phyloP scores from a whole-genome alignment of 177 flowering plant genomes.

The Vitis hybrid region DNA sequence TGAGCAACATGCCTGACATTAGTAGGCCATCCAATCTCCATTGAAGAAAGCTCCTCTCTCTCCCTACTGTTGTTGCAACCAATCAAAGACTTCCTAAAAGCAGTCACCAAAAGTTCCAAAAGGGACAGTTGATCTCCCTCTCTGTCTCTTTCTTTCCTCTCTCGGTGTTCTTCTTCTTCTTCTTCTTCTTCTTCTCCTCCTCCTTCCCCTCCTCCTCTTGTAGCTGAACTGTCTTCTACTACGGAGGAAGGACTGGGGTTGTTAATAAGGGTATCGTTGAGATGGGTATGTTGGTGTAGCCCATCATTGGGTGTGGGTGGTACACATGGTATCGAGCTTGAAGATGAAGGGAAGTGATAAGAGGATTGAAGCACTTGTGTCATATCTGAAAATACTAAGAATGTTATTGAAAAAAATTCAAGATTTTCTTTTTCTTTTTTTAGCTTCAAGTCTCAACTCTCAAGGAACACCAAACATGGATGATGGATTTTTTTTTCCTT shows the following conservation, averaged over 20 bases:
- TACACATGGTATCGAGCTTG: conserved; percentile 41
- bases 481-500: conserved; percentile 9
- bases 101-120: conserved; percentile 41
- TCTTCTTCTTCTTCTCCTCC: conserved; percentile 17
- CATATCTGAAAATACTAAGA: conserved; percentile 22
- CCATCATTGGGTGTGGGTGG: conserved; percentile 32
- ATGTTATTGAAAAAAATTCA: background rate
- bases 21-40: conserved; percentile 74
- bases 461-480: background rate
- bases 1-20: conserved; percentile 82
- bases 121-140: conserved; percentile 48
- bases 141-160: conserved; percentile 18
- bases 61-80: conserved; percentile 32
- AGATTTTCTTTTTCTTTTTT: background rate
- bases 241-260: background rate
- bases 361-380: conserved; percentile 47
- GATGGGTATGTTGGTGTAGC: conserved; percentile 27
- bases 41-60: conserved; percentile 26
- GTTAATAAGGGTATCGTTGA: conserved; percentile 11
- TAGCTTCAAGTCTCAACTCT: background rate
- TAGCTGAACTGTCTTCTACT: background rate
- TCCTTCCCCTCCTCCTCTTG: background rate
- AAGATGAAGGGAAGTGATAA: conserved; percentile 51
- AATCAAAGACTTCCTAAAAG: conserved; percentile 59
- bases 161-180: conserved; percentile 15